A percentile compares a stretch with the other conserved stretches of the same genome.
Evolutionary conservation across 331 rosid species (phyloP).

Genomic region (Telfairia occidentalis): DNA sequence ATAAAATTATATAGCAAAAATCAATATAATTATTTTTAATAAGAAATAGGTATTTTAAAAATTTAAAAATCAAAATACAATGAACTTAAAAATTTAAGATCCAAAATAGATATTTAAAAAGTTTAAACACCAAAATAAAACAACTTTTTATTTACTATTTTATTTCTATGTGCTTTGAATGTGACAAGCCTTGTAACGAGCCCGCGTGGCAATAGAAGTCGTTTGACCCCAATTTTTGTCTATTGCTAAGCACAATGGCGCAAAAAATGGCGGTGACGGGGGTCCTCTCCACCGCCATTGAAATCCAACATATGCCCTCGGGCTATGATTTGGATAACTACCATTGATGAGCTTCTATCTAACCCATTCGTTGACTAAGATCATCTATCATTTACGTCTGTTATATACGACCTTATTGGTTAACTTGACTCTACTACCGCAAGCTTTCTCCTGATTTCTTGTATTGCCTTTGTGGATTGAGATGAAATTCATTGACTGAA

Average conservation of each 20-base stretch:
- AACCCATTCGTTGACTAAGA: background rate
- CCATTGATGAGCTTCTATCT: background rate
- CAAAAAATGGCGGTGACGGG: background rate
- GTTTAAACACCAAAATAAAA: too few relatives aligned
- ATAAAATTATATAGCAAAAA: too few relatives aligned
- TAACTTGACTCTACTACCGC: too few relatives aligned
- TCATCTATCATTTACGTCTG: background rate
- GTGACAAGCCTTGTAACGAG: background rate
- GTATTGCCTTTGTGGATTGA: background rate
- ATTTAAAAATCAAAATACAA: too few relatives aligned
- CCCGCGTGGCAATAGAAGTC: background rate
- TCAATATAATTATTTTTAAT: too few relatives aligned
- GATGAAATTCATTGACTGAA: background rate
- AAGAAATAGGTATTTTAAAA: too few relatives aligned
- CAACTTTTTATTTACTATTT: too few relatives aligned
- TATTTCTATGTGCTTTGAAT: background rate
- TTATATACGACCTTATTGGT: background rate
- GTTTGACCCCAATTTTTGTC: background rate
- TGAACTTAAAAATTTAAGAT: too few relatives aligned
- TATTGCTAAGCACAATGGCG: background rate
- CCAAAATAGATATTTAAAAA: too few relatives aligned
- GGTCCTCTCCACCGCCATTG: background rate
- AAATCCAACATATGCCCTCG: background rate
- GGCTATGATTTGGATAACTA: background rate
- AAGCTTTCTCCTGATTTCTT: background rate